Evolutionary conservation across 208 protist species (phyloP).

Genomic region (Kentomonas sorsogonicus): DNA sequence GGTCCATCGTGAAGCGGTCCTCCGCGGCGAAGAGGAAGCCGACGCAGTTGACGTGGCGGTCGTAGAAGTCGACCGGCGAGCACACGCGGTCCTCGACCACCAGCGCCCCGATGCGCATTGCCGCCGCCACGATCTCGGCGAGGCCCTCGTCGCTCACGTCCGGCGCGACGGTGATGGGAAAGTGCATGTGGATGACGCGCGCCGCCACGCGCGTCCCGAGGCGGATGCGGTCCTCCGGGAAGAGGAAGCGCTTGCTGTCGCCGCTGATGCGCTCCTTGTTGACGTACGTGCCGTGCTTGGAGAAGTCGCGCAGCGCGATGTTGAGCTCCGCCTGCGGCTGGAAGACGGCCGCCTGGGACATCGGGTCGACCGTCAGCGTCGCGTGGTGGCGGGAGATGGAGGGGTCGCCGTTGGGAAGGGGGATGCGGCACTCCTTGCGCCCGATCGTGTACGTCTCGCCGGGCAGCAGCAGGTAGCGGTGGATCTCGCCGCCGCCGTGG

Average conservation of each 20-base stretch:
- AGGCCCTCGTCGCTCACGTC: constrained; percentile 19
- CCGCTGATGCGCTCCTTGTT: constrained; percentile 58
- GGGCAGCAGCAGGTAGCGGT: constrained; percentile 57
- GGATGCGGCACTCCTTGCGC: constrained; percentile 56
- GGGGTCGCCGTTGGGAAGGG: constrained; percentile 51
- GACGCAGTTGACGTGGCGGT: constrained; percentile 39
- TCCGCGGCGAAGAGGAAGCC: constrained; percentile 63
- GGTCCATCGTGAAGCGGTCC: constrained; percentile 43
- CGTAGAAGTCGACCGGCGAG: constrained; percentile 36
- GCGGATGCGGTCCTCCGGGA: constrained; percentile 53
- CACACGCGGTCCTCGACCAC: constrained; percentile 43
- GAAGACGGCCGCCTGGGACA: constrained; percentile 23
- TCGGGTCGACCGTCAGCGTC: constrained; percentile 31
- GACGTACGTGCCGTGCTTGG: constrained; percentile 71
- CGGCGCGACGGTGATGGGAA: constrained; percentile 42
- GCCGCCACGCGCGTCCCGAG: constrained; percentile 60
- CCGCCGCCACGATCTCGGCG: constrained; percentile 25
- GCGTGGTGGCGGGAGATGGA: constrained; percentile 76
- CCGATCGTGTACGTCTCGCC: constrained; percentile 60
- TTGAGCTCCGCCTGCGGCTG: constrained; percentile 31
- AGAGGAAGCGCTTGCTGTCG: constrained; percentile 44
- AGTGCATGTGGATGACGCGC: constrained; percentile 33
- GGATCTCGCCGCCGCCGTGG: constrained; percentile 50
- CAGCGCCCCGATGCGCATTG: constrained; percentile 35
- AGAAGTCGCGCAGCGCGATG: constrained; percentile 40